Evolutionary conservation across 768 basidiomycete genomes (phyloP), one percentile per base, ranked within the genome.

Genomic region (Lactifluus echinatus): DNA sequence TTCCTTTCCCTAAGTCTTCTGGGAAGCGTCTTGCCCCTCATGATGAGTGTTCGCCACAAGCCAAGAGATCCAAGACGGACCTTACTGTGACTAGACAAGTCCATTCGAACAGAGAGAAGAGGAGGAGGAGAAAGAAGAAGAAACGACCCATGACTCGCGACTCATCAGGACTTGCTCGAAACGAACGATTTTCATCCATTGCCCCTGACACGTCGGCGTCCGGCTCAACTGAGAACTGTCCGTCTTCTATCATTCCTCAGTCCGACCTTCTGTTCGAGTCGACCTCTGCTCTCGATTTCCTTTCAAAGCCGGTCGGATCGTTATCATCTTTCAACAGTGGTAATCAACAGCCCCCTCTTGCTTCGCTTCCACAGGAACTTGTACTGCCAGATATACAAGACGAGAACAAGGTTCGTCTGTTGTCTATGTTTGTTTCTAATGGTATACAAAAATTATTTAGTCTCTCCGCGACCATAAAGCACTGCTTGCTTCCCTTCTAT

Each of bases 401-500:
- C 3, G 43, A 45, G 23, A 45, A 14, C 59, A 39, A 60, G 59
- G 59, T 57, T 39, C 47, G 55, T 36, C 40, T 39, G n/a, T 12
- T n/a, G 14, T 45, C 42, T 47, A 19, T 33, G 14, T 47, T 31
- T 33, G 10, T 33, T n/a, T 49, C 8, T 54, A 14, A 14, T 36
- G 33, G 21, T 28, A 10, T 24, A 44, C 40, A 36, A 50, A 44
- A 29, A 50, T 36, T 39, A 36, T 44, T 40, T n/a, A 63, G 60
- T 55, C 60, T n/a, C 55, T 55, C 28, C 56, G n/a, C 34, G 40
- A 53, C n/a, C 82, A 89, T 61, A 75, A 83, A 70, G 63, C 71
- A 8, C 71, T 82, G 23, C 63, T 87, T n/a, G 66, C 67, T 3
- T 73, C 80, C 55, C 63, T 87, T 42, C 80, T 82, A 8, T 81